Evolutionary conservation across 2,329 filamentous ascomycete genomes (phyloP).

Genomic region (Phyllosticta citrichinensis): DNA sequence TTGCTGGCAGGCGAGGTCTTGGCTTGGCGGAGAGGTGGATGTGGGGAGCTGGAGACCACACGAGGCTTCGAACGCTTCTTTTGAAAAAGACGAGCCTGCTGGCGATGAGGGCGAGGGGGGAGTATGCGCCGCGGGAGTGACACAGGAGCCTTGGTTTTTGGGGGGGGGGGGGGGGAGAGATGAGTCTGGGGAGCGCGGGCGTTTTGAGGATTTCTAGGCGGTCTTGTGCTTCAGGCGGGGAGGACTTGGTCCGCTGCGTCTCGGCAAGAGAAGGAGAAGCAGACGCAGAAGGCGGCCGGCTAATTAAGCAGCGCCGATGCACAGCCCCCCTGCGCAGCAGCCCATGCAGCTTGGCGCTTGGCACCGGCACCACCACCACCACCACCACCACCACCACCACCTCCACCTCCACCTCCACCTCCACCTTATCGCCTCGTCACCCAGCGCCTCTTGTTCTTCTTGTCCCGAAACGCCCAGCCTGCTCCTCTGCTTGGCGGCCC

Average conservation of each 20-base stretch:
- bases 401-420: background rate
- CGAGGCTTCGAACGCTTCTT: background rate
- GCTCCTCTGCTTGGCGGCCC: slow-evolving; percentile 4
- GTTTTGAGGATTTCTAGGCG: slow-evolving; percentile 11
- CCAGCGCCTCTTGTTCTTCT: background rate
- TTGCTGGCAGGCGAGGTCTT: background rate
- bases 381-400: background rate
- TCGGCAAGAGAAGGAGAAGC: slow-evolving; percentile 3
- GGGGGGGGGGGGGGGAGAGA: slow-evolving; percentile 5
- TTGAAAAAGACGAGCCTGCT: background rate
- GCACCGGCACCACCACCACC: background rate
- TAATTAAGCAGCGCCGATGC: slow-evolving; percentile 8
- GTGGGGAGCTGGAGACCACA: background rate
- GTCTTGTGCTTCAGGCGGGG: slow-evolving; percentile 10
- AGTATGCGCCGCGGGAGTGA: background rate
- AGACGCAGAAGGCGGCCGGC: slow-evolving; percentile 5
- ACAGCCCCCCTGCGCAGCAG: slow-evolving; percentile 10
- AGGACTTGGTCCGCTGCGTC: slow-evolving; percentile 12
- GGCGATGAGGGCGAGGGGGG: background rate
- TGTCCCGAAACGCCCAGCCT: slow-evolving; percentile 8
- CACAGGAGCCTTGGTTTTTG: slow-evolving; percentile 3
- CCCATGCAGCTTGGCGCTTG: slow-evolving; percentile 1
- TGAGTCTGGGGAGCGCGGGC: slow-evolving; percentile 5
- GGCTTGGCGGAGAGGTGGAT: slow-evolving; percentile 10
- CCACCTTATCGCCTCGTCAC: background rate